phyloP scores from a whole-genome alignment of 2,329 filamentous ascomycete species.

The Aspergillus aculeatus region DNA sequence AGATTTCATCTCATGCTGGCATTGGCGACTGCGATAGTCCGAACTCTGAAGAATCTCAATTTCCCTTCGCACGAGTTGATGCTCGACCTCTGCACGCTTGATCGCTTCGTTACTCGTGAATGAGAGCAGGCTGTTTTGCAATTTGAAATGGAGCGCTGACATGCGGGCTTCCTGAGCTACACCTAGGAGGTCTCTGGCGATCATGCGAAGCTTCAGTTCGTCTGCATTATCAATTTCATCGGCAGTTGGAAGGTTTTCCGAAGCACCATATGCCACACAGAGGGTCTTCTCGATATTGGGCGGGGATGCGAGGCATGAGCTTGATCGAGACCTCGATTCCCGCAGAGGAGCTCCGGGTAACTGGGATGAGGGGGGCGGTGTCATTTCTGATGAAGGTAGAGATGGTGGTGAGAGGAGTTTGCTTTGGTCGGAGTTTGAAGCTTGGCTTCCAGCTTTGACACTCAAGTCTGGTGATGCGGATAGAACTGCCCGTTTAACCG shows the following conservation, averaged over 20 bases:
- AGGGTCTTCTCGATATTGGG: slow-evolving; percentile 48
- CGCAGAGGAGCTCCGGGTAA: slow-evolving; percentile 43
- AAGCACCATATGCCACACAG: slow-evolving; percentile 42
- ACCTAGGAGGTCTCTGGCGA: slow-evolving; percentile 54
- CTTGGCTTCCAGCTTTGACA: slow-evolving; percentile 30
- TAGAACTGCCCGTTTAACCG: slow-evolving; percentile 30
- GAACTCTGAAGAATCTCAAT: slow-evolving; percentile 77
- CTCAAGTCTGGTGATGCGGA: slow-evolving; percentile 39
- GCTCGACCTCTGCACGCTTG: slow-evolving; percentile 84
- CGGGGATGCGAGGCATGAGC: slow-evolving; percentile 44
- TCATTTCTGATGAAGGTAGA: slow-evolving; percentile 54
- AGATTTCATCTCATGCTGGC: slow-evolving; percentile 52
- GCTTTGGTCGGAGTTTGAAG: slow-evolving; percentile 34
- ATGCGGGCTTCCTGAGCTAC: slow-evolving; percentile 69
- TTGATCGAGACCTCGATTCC: slow-evolving; percentile 44
- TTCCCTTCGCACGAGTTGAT: slow-evolving; percentile 85
- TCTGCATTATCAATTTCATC: slow-evolving; percentile 55
- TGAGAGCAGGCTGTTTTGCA: slow-evolving; percentile 80
- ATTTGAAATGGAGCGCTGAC: slow-evolving; percentile 82
- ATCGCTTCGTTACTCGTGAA: slow-evolving; percentile 82
- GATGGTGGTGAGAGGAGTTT: slow-evolving; percentile 44
- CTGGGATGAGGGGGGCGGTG: slow-evolving; percentile 64
- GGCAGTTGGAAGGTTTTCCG: slow-evolving; percentile 47
- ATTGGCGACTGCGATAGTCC: slow-evolving; percentile 66
- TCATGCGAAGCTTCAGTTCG: slow-evolving; percentile 53